Evolutionary conservation across 2,329 filamentous ascomycete genomes (phyloP).

Genomic region (Aureobasidium sp.): DNA sequence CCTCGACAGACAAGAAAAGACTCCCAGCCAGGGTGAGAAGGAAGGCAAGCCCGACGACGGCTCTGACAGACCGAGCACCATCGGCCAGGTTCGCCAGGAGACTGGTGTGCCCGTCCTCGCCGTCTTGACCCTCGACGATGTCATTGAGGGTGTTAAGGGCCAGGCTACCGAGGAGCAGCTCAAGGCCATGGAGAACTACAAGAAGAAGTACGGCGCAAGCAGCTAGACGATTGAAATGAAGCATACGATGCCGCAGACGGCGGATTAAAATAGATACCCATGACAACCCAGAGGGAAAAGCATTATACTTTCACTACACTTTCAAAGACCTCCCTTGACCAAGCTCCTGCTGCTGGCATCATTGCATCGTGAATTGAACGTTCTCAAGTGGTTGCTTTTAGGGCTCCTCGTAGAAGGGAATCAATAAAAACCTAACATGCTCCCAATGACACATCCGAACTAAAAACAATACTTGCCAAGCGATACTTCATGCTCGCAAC

Average conservation of each 20-base stretch:
- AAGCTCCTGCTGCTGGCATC: neutral
- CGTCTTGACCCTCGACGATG: conserved; percentile 77
- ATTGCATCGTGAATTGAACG: neutral
- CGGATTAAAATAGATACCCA: conserved; percentile 13
- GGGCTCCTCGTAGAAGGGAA: neutral
- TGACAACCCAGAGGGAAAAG: conserved; percentile 5
- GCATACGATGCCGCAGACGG: neutral
- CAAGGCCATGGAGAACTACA: conserved; percentile 64
- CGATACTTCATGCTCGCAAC: neutral
- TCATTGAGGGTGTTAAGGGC: conserved; percentile 45
- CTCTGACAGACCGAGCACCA: conserved; percentile 67
- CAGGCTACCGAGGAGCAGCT: conserved; percentile 41
- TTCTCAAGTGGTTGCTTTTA: neutral
- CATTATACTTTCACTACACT: neutral
- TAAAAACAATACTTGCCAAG: neutral
- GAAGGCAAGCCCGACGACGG: conserved; percentile 51
- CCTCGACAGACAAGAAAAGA: conserved; percentile 79
- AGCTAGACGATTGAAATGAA: conserved; percentile 6
- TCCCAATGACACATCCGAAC: neutral
- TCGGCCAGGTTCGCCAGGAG: conserved; percentile 78
- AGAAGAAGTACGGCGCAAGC: conserved; percentile 35
- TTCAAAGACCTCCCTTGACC: neutral
- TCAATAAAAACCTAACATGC: neutral
- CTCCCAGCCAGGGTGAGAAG: conserved; percentile 47
- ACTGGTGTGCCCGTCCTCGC: conserved; percentile 76